Percentiles rank a stretch among this genome's conserved stretches.
Evolutionary conservation across 257 asterid genomes (phyloP).

Genomic region (Solanum virginianum): DNA sequence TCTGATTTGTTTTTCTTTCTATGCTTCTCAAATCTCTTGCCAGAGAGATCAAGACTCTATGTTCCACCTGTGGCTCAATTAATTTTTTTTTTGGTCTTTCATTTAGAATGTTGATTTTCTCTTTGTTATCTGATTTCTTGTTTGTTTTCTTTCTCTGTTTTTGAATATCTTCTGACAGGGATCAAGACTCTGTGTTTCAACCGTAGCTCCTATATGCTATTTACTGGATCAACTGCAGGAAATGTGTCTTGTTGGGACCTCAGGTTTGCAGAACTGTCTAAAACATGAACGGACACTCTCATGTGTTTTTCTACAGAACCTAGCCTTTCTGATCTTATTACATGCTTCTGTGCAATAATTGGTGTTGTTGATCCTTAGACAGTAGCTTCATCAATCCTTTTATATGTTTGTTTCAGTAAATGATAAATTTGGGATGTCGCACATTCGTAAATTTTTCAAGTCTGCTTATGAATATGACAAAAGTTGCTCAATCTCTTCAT

Average conservation of each 20-base stretch:
- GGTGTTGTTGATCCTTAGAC: background rate
- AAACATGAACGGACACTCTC: background rate
- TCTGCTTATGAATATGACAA: background rate
- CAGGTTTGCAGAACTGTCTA: constrained; percentile 31
- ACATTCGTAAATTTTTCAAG: background rate
- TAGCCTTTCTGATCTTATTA: background rate
- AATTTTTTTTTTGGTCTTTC: background rate
- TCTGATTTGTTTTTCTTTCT: background rate
- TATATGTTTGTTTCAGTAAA: background rate
- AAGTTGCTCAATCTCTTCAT: background rate
- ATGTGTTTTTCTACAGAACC: background rate
- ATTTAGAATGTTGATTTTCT: background rate
- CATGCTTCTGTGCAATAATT: background rate
- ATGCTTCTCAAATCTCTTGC: background rate
- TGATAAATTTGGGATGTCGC: background rate
- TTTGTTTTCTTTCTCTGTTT: background rate
- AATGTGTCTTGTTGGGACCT: constrained; percentile 84
- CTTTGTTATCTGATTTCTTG: background rate
- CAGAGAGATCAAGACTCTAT: constrained; percentile 46
- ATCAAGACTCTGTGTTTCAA: constrained; percentile 58
- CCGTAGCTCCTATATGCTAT: constrained; percentile 49
- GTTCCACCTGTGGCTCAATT: constrained; percentile 40
- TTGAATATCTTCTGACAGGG: constrained; percentile 14
- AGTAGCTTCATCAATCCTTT: background rate
- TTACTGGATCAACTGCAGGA: constrained; percentile 81